These are phyloP conservation scores for Lasiodiplodia theobromae DNA, from an alignment of 2,329 filamentous ascomycete species.

Conservation along the genomic window DNA sequence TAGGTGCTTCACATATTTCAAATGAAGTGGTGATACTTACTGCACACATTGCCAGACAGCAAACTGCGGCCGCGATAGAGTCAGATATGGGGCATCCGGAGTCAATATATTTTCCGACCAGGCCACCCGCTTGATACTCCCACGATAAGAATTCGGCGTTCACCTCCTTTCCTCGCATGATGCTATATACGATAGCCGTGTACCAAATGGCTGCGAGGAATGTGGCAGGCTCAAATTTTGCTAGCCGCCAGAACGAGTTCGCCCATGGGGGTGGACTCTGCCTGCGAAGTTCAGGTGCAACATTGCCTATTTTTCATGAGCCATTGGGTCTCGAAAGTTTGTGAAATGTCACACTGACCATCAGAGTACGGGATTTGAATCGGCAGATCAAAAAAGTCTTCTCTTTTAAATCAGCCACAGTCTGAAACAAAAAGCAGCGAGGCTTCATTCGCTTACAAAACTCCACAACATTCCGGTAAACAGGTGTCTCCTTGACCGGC, in stretches of 20 bases:
- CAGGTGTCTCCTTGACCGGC: neutral
- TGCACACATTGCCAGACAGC: neutral
- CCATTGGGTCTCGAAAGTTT: neutral
- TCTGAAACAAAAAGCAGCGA: neutral
- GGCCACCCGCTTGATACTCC: neutral
- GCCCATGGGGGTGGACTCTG: neutral
- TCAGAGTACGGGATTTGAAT: neutral
- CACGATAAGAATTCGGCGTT: neutral
- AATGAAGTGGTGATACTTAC: neutral
- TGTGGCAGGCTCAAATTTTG: neutral
- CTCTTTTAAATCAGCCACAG: neutral
- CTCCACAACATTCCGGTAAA: neutral
- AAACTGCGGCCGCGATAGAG: neutral
- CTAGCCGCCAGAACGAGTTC: neutral
- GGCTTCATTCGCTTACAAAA: neutral
- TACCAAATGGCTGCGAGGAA: neutral
- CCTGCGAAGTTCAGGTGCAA: neutral
- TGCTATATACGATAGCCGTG: neutral
- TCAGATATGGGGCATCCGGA: neutral
- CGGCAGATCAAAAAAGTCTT: neutral
- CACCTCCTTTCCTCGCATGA: neutral
- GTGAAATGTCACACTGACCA: neutral
- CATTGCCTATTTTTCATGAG: neutral
- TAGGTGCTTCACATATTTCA: neutral
- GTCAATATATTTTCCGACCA: neutral